Percentiles rank a stretch among this genome's conserved stretches.
Conservation (phyloP, 2,329 filamentous ascomycete genomes). For the Fragosphaeria purpurea region DNA sequence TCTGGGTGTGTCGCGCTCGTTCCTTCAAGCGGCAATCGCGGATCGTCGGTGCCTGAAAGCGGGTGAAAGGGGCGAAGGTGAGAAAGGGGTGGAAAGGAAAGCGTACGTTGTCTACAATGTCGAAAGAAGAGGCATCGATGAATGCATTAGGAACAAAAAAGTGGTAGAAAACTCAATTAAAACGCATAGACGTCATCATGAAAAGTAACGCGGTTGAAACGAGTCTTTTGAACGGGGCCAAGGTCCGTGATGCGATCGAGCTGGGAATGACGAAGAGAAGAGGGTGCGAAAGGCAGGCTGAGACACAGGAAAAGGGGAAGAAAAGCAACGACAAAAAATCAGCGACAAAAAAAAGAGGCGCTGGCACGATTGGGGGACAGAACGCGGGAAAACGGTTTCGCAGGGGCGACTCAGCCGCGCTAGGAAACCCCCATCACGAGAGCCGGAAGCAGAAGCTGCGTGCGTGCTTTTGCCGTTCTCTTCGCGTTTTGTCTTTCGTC, state of each 20-base stretch:
- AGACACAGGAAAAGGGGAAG: neutral
- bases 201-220: neutral
- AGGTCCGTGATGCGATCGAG: neutral
- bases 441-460: neutral
- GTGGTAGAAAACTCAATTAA: no score
- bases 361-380: neutral
- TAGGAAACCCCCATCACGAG: constrained; percentile 7
- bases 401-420: neutral
- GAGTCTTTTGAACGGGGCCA: neutral
- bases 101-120: neutral
- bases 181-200: no score
- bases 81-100: no score
- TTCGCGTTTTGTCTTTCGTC: neutral
- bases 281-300: neutral
- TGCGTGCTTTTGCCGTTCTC: neutral
- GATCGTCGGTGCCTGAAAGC: no score
- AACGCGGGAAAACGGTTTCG: neutral
- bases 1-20: no score
- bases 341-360: neutral
- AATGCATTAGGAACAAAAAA: neutral
- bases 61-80: neutral
- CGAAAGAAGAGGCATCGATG: no score
- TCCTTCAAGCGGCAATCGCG: no score
- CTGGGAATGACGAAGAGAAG: neutral
- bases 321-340: neutral